Base-by-base conservation (phyloP, 306 rosid species). In the Cicer arietinum region DNA sequence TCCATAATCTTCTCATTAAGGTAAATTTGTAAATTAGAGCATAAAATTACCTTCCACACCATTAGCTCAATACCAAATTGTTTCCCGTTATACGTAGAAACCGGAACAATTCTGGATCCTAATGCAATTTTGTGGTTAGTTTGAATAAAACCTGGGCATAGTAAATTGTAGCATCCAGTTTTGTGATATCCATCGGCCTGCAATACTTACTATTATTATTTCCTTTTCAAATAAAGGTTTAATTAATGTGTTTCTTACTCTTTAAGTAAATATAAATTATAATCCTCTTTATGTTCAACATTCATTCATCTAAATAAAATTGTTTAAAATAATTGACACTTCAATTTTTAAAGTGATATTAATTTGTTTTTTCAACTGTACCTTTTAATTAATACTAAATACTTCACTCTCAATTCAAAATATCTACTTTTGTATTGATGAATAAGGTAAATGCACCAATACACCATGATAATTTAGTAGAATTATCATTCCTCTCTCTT, bases 151-250 rank as follows among this genome's bases (percentile, higher is more conserved):
- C 25, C 25, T 22, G 25, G 3, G 3, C 25, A 22, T 22, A 22
- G 25, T 22, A 22, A 22, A 22, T 22, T 22, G 25, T 22, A 22
- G 25, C 25, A 22, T 22, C 25, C 98, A 1, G 98, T 93, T 48
- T 91, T 90, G 86, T 90, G 96, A 79, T 93, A 93, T 46, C 96
- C 96, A 76, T 93, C 98, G 8, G 90, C 79, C 98, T 93, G 91
- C 72, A 54, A 40, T 82, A 7, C 75, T 22, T 10, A 35, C 37
- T 18, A 50, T 7, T n/a, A 50, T 50, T 7, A 50, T n/a, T 43
- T 13, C 5, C n/a, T 62, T 35, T 20, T 13, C 53, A 14, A 6
- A 6, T 64, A 18, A 10, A 50, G 30, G 8, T 45, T n/a, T 37
- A 16, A 57, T 18, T 8, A 25, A n/a, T 18, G 22, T 22, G 52